Evolutionary conservation across 306 rosid genomes (phyloP), one percentile per base, ranked within the genome.

Genomic region (Clitoria ternatea): DNA sequence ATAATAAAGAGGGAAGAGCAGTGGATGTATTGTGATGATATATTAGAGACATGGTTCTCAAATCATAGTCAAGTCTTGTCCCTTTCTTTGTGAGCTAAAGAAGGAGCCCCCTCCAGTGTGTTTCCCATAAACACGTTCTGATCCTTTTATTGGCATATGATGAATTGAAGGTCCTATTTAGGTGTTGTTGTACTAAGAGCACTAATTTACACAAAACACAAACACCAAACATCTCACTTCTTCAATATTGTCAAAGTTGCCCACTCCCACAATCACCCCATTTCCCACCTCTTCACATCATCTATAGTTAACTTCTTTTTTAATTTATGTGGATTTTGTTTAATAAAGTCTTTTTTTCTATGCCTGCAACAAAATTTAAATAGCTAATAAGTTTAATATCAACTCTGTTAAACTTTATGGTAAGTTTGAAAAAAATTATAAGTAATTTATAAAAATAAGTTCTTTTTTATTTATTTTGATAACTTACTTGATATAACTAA

Each of bases 41-140:
- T 37, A 50, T 35, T 22, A 47, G 27, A 67, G 75, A 59, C 79
- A 77, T 43, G 52, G 73, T 55, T 69, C 57, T 77, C 45, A 68
- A 52, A 77, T 53, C 18, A 19, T 45, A 17, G 73, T 77, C 79
- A n/a, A 10, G 61, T 77, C 61, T 29, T 72, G 82, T 81, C 79
- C 63, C 70, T 52, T 43, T 57, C 68, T 30, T 19, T 48, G 15
- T 66, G 79, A 65, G 26, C 24, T 36, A 75, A 66, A 23, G 49
- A 69, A 7, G 59, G 55, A 45, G 6, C 4, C 35, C 66, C 7
- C 47, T 43, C 12, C 20, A 17, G n/a, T 65, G 2, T 56, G 70
- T 45, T 66, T 70, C 78, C 70, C 50, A 19, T 50, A 37, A 0
- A 6, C 61, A 73, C 79, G 56, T 49, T 27, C n/a, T n/a, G n/a